phyloP scores from a whole-genome alignment of 2,329 filamentous ascomycete genomes.

The Dactylellina drechsleri region DNA sequence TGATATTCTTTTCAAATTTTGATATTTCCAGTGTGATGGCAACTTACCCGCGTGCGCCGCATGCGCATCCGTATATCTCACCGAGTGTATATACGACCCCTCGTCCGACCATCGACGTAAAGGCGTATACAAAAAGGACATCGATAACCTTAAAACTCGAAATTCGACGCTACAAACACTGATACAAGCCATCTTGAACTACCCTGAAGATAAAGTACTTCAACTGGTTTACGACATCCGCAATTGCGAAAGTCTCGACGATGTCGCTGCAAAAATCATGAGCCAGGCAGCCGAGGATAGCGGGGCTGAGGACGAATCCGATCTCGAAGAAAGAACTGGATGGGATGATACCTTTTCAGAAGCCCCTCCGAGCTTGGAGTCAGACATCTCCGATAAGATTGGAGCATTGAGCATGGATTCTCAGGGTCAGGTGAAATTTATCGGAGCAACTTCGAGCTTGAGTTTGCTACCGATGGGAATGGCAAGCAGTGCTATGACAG shows the following conservation, averaged over 20 bases:
- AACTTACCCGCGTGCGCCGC: constrained; percentile 90
- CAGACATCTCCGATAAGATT: constrained; percentile 56
- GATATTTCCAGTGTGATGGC: constrained; percentile 75
- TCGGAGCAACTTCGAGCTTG: constrained; percentile 48
- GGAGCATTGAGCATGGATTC: constrained; percentile 49
- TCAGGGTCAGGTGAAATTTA: constrained; percentile 50
- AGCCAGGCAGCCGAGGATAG: constrained; percentile 66
- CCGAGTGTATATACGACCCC: constrained; percentile 91
- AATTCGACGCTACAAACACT: constrained; percentile 91
- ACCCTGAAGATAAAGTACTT: constrained; percentile 82
- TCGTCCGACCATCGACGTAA: constrained; percentile 96
- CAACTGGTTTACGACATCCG: constrained; percentile 86
- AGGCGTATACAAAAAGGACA: constrained; percentile 94
- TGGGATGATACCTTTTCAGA: constrained; percentile 68
- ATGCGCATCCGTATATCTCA: constrained; percentile 92
- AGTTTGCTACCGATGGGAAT: constrained; percentile 52
- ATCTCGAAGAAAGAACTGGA: constrained; percentile 60
- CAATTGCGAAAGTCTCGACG: constrained; percentile 79
- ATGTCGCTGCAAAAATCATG: constrained; percentile 71
- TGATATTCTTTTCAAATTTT: neutral
- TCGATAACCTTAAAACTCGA: constrained; percentile 84
- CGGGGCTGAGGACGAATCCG: constrained; percentile 60
- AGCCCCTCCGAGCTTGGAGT: constrained; percentile 65
- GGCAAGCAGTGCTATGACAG: constrained; percentile 53
- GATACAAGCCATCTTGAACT: constrained; percentile 88